phyloP scores from a whole-genome alignment of 768 basidiomycete species.

The Xerocomus brunneocitrinus region DNA sequence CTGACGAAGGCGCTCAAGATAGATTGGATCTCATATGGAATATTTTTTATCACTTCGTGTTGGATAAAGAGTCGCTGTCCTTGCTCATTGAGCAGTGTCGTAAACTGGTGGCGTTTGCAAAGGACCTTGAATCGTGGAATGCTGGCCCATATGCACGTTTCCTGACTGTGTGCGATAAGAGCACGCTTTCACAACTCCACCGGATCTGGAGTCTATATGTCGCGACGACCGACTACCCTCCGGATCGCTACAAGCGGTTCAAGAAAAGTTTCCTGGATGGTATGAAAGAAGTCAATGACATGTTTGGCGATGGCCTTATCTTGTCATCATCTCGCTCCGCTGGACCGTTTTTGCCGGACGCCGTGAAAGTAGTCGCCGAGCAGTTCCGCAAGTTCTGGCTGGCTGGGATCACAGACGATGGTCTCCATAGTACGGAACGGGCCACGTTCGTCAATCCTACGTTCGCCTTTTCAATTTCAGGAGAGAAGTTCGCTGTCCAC shows the following conservation, averaged over 20 bases:
- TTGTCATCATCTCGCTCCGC: constrained; percentile 24
- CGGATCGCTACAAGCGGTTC: constrained; percentile 10
- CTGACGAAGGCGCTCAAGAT: constrained; percentile 17
- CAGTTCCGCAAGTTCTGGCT: constrained; percentile 28
- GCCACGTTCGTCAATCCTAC: constrained; percentile 27
- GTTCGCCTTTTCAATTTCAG: constrained; percentile 23
- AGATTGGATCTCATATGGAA: constrained; percentile 25
- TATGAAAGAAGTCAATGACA: constrained; percentile 10
- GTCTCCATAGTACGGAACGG: constrained; percentile 8
- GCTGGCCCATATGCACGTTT: constrained; percentile 26
- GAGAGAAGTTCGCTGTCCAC: constrained; percentile 24
- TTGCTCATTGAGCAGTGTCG: constrained; percentile 28
- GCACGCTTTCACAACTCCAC: constrained; percentile 22
- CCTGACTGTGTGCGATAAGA: constrained; percentile 19
- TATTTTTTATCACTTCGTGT: constrained; percentile 28
- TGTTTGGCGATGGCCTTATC: neutral
- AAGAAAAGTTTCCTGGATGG: constrained; percentile 18
- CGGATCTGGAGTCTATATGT: constrained; percentile 21
- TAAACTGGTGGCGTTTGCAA: constrained; percentile 17
- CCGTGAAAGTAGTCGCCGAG: neutral
- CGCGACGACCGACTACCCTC: constrained; percentile 10
- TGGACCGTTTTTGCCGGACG: constrained; percentile 20
- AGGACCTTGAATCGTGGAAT: constrained; percentile 21
- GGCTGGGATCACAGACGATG: constrained; percentile 24
- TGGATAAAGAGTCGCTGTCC: constrained; percentile 21